Percentiles rank a stretch among this genome's conserved stretches.
Conservation (phyloP, 2,329 filamentous ascomycete genomes). For the Dactylonectria estremocensis region DNA sequence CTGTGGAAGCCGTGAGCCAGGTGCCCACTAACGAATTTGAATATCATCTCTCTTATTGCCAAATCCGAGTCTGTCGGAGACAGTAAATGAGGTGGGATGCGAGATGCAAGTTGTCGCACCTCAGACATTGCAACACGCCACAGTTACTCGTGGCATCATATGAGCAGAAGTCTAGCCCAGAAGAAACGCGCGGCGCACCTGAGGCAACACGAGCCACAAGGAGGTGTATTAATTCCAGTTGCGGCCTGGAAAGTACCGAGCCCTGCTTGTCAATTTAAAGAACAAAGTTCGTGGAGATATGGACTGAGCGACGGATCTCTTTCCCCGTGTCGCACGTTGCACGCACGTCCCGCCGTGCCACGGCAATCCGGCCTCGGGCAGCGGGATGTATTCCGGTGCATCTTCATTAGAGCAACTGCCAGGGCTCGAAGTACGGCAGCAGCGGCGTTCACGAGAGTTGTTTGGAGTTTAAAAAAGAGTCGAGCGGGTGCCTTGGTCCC, state of each 20-base stretch:
- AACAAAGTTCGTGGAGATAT: conserved; percentile 7
- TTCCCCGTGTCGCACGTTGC: conserved; percentile 29
- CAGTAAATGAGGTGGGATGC: background rate
- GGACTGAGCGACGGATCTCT: conserved; percentile 26
- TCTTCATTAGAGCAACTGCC: conserved; percentile 8
- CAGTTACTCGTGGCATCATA: background rate
- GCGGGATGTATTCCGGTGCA: conserved; percentile 28
- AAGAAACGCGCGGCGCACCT: conserved; percentile 18
- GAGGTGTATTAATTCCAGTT: conserved; percentile 5
- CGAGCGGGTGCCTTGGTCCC: background rate
- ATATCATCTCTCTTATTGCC: background rate
- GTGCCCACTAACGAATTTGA: background rate
- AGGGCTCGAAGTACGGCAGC: conserved; percentile 5
- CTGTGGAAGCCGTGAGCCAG: background rate
- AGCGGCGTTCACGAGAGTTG: conserved; percentile 5
- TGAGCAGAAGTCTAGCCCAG: conserved; percentile 5
- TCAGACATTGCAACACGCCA: conserved; percentile 8
- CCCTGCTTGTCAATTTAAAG: conserved; percentile 2
- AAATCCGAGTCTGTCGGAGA: background rate
- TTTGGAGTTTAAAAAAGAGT: background rate
- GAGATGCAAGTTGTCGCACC: background rate
- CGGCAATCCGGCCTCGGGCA: conserved; percentile 20
- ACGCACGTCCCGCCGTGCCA: conserved; percentile 19
- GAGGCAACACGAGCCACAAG: conserved; percentile 19
- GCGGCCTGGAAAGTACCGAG: background rate